These are phyloP conservation scores for Primulina tabacum DNA, from an alignment of 257 asterid genomes.

Conservation along the genomic window DNA sequence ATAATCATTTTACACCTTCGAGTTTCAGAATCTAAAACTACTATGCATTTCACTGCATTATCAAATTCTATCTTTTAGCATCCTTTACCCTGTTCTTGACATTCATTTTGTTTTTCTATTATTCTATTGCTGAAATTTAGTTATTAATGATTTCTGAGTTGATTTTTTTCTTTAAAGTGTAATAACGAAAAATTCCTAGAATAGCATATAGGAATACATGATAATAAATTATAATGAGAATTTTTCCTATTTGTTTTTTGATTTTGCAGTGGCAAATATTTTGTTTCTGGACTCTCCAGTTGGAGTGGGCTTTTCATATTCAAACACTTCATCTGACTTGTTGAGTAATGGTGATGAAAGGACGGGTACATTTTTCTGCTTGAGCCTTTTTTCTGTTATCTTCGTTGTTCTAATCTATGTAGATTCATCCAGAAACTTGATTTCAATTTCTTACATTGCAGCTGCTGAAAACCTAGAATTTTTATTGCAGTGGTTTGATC, in stretches of 20 bases:
- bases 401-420: constrained; percentile 11
- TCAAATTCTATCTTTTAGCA: background rate
- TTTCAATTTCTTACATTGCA: constrained; percentile 37
- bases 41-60: background rate
- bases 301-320: constrained; percentile 93
- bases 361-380: constrained; percentile 54
- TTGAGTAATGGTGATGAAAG: constrained; percentile 74
- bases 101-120: background rate
- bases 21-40: background rate
- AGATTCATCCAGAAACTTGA: constrained; percentile 21
- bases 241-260: constrained; percentile 22
- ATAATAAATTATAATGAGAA: background rate
- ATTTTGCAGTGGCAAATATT: constrained; percentile 74
- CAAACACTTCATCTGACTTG: constrained; percentile 78
- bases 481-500: constrained; percentile 73
- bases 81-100: background rate
- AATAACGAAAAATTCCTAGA: background rate
- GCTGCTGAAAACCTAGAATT: constrained; percentile 78
- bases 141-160: background rate
- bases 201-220: constrained; percentile 11
- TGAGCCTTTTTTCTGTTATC: constrained; percentile 1
- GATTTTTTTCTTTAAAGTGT: background rate
- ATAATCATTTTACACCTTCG: too few relatives aligned
- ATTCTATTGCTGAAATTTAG: background rate
- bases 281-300: constrained; percentile 90